phyloP scores from a whole-genome alignment of 2,329 filamentous ascomycete species.

The Aspergillus versicolor region DNA sequence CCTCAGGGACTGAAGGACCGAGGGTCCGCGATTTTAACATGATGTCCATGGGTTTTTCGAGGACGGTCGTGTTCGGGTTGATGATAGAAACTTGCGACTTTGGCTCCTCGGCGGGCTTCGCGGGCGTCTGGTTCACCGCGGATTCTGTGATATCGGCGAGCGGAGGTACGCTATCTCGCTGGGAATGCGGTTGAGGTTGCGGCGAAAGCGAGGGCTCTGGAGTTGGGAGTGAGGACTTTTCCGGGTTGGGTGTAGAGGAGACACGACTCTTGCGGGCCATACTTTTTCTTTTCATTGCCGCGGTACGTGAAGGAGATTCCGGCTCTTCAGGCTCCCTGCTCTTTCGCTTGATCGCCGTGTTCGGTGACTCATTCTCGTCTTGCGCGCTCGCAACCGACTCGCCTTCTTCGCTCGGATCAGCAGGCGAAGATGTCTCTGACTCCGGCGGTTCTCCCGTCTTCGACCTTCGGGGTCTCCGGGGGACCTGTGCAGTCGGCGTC shows the following conservation, averaged over 20 bases:
- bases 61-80: conserved; percentile 70
- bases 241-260: conserved; percentile 40
- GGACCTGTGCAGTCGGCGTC: conserved; percentile 38
- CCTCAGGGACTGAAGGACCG: conserved; percentile 63
- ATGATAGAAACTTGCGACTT: conserved; percentile 60
- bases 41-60: conserved; percentile 93
- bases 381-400: conserved; percentile 36
- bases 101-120: conserved; percentile 42
- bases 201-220: conserved; percentile 56
- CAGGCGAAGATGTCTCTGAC: conserved; percentile 60
- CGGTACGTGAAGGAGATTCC: conserved; percentile 56
- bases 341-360: conserved; percentile 69
- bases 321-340: conserved; percentile 53
- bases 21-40: conserved; percentile 79
- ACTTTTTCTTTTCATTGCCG: conserved; percentile 69
- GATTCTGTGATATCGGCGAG: conserved; percentile 72
- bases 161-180: conserved; percentile 54
- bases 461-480: conserved; percentile 43
- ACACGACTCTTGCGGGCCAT: conserved; percentile 45
- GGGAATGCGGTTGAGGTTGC: conserved; percentile 39
- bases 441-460: conserved; percentile 54
- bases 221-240: conserved; percentile 46
- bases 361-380: conserved; percentile 56
- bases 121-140: conserved; percentile 62
- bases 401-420: conserved; percentile 34